Evolutionary conservation across 441 rosid genomes (phyloP).

Genomic region (Aquilaria agallochum): DNA sequence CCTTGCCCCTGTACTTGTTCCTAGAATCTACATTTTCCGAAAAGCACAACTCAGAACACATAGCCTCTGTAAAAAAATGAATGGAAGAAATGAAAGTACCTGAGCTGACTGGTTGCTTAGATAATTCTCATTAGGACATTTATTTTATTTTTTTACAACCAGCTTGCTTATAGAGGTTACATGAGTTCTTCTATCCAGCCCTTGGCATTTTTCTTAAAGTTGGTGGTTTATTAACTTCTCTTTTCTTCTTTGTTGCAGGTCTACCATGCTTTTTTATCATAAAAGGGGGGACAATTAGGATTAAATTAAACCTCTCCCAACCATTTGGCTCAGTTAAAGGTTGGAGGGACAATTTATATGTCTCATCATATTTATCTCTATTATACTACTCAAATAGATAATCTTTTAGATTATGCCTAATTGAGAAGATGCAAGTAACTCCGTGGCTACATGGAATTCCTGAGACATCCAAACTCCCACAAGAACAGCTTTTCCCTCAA

Average conservation of each 20-base stretch:
- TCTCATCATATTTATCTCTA: background rate
- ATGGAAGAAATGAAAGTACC: no score
- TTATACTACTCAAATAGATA: background rate
- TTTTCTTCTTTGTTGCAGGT: background rate
- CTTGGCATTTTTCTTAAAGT: background rate
- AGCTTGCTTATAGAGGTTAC: background rate
- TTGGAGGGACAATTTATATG: background rate
- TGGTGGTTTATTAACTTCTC: background rate
- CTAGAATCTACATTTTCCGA: no score
- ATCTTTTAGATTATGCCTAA: background rate
- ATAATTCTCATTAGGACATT: background rate
- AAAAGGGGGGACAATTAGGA: background rate
- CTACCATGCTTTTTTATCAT: background rate
- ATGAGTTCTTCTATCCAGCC: background rate
- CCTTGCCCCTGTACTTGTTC: no score
- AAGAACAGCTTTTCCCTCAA: background rate
- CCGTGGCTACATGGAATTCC: background rate
- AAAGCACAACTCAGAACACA: no score
- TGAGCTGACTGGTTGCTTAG: no score
- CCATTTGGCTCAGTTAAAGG: background rate
- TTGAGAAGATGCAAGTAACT: background rate
- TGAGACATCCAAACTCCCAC: background rate
- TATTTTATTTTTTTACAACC: background rate
- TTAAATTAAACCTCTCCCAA: background rate
- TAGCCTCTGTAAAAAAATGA: no score